These are phyloP conservation scores for Austroboletus rostrupii DNA, from an alignment of 1,284 basidiomycete species.

Conservation along the genomic window DNA sequence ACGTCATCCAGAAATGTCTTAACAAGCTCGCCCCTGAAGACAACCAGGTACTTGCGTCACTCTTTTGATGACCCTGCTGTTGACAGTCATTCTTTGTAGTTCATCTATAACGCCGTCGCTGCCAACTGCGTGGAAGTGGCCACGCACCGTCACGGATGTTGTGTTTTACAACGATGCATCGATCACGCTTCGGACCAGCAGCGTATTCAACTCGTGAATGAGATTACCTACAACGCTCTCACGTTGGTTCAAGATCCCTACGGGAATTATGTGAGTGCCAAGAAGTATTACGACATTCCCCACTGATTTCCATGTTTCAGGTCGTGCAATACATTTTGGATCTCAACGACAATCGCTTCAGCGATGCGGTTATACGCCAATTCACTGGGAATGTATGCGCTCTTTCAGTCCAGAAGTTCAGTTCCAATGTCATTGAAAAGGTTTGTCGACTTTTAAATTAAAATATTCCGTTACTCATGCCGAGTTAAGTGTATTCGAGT, in stretches of 20 bases:
- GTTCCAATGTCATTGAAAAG: slow-evolving; percentile 93
- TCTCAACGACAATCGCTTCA: slow-evolving; percentile 96
- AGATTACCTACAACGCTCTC: slow-evolving; percentile 98
- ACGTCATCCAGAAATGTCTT: slow-evolving; percentile 99
- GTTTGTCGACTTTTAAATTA: slow-evolving; percentile 34
- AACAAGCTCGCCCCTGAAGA: slow-evolving; percentile 98
- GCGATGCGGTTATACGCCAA: slow-evolving; percentile 95
- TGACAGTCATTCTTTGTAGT: slow-evolving; percentile 43
- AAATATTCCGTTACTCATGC: background rate
- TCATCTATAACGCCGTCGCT: slow-evolving; percentile 99
- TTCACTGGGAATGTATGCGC: slow-evolving; percentile 98
- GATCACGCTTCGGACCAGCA: slow-evolving; percentile 97
- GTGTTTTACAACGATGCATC: slow-evolving; percentile 96
- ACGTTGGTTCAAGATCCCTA: slow-evolving; percentile 99
- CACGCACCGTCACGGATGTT: slow-evolving; percentile 98
- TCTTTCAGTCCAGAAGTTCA: slow-evolving; percentile 97
- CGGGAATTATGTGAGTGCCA: slow-evolving; percentile 79
- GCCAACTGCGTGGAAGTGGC: slow-evolving; percentile 99
- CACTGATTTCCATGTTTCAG: slow-evolving; percentile 35
- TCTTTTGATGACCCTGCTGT: background rate
- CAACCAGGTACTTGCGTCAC: slow-evolving; percentile 71
- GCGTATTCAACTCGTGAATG: slow-evolving; percentile 93
- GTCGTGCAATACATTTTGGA: slow-evolving; percentile 97
- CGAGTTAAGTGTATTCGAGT: slow-evolving; percentile 86
- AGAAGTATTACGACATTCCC: background rate